Percentiles rank a stretch among this genome's conserved stretches.
phyloP scores from a whole-genome alignment of 2,329 filamentous ascomycete species.

The Cladobotryum protrusum region DNA sequence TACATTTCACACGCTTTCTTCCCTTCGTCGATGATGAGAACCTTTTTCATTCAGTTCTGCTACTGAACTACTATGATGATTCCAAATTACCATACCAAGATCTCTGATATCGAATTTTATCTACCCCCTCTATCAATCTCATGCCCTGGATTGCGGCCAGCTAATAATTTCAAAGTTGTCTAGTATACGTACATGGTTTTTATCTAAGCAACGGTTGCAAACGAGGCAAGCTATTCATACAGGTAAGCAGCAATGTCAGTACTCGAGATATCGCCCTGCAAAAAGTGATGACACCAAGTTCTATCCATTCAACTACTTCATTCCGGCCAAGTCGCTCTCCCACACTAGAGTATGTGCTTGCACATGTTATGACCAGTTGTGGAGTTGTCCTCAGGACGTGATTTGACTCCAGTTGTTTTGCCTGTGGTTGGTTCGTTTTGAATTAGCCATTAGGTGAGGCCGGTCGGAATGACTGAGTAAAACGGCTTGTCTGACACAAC shows the following conservation, averaged over 20 bases:
- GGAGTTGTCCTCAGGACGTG: slow-evolving; percentile 55
- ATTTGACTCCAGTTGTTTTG: slow-evolving; percentile 54
- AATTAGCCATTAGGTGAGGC: slow-evolving; percentile 35
- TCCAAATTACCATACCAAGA: slow-evolving; percentile 58
- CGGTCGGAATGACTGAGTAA: slow-evolving; percentile 63
- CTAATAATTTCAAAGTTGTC: no score
- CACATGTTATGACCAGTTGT: slow-evolving; percentile 62
- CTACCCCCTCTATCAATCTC: background rate
- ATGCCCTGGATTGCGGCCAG: background rate
- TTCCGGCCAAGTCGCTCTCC: slow-evolving; percentile 65
- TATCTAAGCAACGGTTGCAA: no score
- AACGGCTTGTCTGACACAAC: slow-evolving; percentile 53
- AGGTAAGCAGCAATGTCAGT: no score
- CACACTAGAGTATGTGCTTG: slow-evolving; percentile 52
- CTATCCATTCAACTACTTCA: slow-evolving; percentile 70
- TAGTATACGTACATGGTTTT: no score
- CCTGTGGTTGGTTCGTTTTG: slow-evolving; percentile 51
- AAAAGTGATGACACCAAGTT: slow-evolving; percentile 46
- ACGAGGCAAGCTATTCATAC: no score
- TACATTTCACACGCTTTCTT: background rate
- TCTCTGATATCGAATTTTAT: slow-evolving; percentile 41
- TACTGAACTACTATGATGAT: slow-evolving; percentile 64
- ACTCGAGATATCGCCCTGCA: no score
- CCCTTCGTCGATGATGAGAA: slow-evolving; percentile 52
- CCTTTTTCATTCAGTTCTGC: slow-evolving; percentile 63